phyloP scores from a whole-genome alignment of 352 stramenopile genomes.

The Globisporangium irregulare region DNA sequence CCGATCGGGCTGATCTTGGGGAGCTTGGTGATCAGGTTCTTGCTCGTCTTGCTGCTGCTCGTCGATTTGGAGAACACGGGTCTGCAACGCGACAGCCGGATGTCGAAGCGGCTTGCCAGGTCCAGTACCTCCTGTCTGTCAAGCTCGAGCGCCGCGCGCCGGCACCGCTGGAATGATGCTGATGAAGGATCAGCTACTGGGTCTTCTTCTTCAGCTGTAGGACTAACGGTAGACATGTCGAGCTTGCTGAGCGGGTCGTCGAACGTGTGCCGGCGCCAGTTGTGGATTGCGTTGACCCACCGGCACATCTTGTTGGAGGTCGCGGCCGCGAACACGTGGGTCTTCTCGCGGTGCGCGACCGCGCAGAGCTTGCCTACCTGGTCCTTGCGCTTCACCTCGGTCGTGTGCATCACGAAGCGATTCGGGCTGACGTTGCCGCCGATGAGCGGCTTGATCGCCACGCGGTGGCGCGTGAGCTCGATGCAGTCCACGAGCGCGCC shows the following conservation, averaged over 20 bases:
- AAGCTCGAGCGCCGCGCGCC: constrained; percentile 19
- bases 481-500: constrained; percentile 36
- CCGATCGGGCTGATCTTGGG: constrained; percentile 18
- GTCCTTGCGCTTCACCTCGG: constrained; percentile 55
- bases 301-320: constrained; percentile 52
- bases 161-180: constrained; percentile 16
- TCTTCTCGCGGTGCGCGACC: constrained; percentile 25
- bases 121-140: constrained; percentile 16
- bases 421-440: constrained; percentile 60
- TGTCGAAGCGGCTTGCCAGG: constrained; percentile 46
- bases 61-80: not conserved
- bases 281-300: constrained; percentile 70
- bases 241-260: constrained; percentile 40
- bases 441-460: constrained; percentile 48
- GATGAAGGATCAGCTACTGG: constrained; percentile 18
- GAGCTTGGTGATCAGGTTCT: constrained; percentile 19
- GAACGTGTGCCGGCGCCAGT: constrained; percentile 69
- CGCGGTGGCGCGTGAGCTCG: constrained; percentile 59
- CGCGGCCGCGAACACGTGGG: constrained; percentile 51
- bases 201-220: constrained; percentile 5
- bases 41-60: constrained; percentile 8
- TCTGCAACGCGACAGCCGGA: constrained; percentile 27
- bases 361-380: constrained; percentile 38
- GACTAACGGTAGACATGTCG: not conserved
- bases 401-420: constrained; percentile 50